Evolutionary conservation across 148 eudicot species (phyloP).

Genomic region (Heliosperma pusillum): DNA sequence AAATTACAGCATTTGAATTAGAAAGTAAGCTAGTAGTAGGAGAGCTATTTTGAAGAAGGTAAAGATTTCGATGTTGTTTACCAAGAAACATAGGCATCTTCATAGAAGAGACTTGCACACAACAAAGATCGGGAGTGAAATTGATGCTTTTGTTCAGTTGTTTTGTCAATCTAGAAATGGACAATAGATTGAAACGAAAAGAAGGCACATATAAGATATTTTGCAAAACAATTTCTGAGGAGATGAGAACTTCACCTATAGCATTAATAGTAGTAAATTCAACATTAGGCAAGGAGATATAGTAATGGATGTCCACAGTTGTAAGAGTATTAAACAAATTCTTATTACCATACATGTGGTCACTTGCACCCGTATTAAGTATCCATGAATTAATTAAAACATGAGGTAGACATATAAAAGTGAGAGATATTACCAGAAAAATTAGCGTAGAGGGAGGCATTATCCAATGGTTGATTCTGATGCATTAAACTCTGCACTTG

Average conservation of each 20-base stretch:
- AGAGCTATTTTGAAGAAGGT: too few relatives aligned
- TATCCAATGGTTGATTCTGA: too few relatives aligned
- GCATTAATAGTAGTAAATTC: not conserved
- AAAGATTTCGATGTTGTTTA: too few relatives aligned
- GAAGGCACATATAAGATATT: not conserved
- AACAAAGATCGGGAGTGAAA: not conserved
- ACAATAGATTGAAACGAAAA: not conserved
- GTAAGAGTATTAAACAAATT: not conserved
- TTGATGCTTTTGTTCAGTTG: not conserved
- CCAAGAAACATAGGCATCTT: not conserved
- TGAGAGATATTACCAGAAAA: too few relatives aligned
- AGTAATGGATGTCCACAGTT: rapidly evolving
- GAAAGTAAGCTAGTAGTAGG: too few relatives aligned
- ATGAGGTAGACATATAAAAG: too few relatives aligned
- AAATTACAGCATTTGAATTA: too few relatives aligned
- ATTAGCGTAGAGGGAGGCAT: too few relatives aligned
- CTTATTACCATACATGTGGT: not conserved
- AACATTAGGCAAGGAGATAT: not conserved
- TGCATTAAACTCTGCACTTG: too few relatives aligned
- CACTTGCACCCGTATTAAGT: not conserved
- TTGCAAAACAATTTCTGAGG: not conserved
- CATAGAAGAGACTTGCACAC: not conserved
- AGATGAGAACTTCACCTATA: not conserved
- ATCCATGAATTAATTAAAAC: not conserved
- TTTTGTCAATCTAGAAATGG: not conserved